Evolutionary conservation across 2,329 filamentous ascomycete species (phyloP).

Genomic region (Berkeleyomyces rouxiae): DNA sequence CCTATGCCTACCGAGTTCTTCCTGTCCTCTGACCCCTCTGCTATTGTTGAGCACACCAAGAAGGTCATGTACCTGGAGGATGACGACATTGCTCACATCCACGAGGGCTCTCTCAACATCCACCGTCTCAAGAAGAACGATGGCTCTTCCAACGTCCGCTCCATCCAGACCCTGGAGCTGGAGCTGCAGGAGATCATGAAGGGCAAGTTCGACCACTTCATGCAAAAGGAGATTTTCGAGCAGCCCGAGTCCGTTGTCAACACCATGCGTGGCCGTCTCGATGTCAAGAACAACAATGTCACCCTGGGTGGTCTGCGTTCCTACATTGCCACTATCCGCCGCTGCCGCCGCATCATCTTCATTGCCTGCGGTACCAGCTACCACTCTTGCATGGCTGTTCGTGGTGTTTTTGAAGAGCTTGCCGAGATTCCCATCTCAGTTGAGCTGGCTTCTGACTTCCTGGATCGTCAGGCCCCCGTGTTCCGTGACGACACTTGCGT

Average conservation of each 20-base stretch:
- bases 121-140: conserved; percentile 95
- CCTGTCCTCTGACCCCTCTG: conserved; percentile 93
- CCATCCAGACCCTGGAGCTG: conserved; percentile 95
- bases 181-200: conserved; percentile 99
- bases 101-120: conserved; percentile 97
- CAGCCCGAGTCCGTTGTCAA: conserved; percentile 98
- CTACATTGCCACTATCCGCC: conserved; percentile 90
- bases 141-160: conserved; percentile 88
- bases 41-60: conserved; percentile 99
- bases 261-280: conserved; percentile 97
- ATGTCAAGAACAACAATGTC: conserved; percentile 82
- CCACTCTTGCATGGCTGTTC: conserved; percentile 98
- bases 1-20: conserved; percentile 99
- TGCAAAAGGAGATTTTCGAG: conserved; percentile 99
- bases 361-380: conserved; percentile 97
- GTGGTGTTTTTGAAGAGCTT: conserved; percentile 92
- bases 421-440: conserved; percentile 96
- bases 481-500: conserved; percentile 99
- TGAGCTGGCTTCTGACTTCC: conserved; percentile 93
- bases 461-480: conserved; percentile 88
- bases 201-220: conserved; percentile 99
- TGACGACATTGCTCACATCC: conserved; percentile 98
- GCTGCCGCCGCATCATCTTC: conserved; percentile 95
- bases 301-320: conserved; percentile 90
- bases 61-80: conserved; percentile 99